A percentile compares a stretch with the other conserved stretches of the same genome.
phyloP scores from a whole-genome alignment of 2,329 filamentous ascomycete genomes.

The Colletotrichum sp. region DNA sequence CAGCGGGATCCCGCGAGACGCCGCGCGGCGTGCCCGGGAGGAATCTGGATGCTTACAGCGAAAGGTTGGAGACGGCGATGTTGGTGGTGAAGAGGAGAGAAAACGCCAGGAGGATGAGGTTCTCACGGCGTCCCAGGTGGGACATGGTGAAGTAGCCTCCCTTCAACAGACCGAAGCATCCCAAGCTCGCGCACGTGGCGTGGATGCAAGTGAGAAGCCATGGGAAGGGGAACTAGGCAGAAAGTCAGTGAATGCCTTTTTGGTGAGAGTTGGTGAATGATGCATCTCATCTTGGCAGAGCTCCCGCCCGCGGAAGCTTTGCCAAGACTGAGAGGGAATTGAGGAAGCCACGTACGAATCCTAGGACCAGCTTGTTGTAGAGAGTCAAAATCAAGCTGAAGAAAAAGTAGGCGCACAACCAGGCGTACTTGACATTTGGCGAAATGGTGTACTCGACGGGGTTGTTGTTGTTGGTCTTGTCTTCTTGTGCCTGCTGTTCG shows the following conservation, averaged over 20 bases:
- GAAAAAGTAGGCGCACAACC: conserved; percentile 58
- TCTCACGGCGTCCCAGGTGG: conserved; percentile 55
- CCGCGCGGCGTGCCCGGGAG: not conserved
- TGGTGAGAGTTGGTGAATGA: not conserved
- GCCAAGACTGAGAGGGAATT: not conserved
- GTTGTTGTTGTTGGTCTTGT: conserved; percentile 5
- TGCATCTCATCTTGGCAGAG: not conserved
- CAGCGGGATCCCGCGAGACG: not conserved
- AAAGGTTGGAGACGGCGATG: conserved; percentile 68
- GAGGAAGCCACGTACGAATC: conserved; percentile 41
- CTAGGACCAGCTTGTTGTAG: conserved; percentile 64
- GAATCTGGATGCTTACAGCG: conserved; percentile 45
- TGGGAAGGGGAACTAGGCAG: conserved; percentile 58
- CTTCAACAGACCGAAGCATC: conserved; percentile 57
- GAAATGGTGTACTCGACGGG: conserved; percentile 46
- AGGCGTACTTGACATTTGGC: conserved; percentile 51
- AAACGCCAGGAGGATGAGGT: conserved; percentile 61
- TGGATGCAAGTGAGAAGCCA: conserved; percentile 67
- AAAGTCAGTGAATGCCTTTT: conserved; percentile 2
- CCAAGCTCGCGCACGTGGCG: conserved; percentile 60
- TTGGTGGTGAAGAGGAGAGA: conserved; percentile 67
- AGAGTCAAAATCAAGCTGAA: conserved; percentile 55
- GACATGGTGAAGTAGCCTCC: conserved; percentile 58
- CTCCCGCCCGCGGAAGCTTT: not conserved
- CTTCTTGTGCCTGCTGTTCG: conserved; percentile 5